Evolutionary conservation across 257 asterid species (phyloP), one percentile per base, ranked within the genome.

Genomic region (Solanum pennellii): DNA sequence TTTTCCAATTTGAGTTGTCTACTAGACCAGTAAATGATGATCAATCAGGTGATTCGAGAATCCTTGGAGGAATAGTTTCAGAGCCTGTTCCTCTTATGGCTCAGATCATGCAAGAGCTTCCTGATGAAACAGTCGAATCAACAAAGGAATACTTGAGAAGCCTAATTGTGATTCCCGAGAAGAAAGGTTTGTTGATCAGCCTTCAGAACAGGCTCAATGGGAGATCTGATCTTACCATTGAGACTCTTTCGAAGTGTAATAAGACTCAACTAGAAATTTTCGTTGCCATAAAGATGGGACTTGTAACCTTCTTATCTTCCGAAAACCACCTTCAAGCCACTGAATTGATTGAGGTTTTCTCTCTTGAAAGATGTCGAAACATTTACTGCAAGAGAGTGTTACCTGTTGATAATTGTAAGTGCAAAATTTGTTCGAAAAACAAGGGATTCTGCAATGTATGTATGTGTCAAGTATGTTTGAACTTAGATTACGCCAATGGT

Each of bases 391-490:
- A 88, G 92, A 93, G 98, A 89, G 5, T 87, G 65, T 89, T 97
- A 72, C 98, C 98, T 1, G 98, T 95, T 42, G 99, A 94, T 8
- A 98, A 97, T 88, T 97, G 98, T 60, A 98, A 94, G 87, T 97
- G 97, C 92, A 93, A 91, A 92, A 92, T 94, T 88, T 97, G 68
- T 90, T 94, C 95, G 0, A 87, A 92, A 0, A 95, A 93, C 59
- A 95, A 91, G 89, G 99, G 98, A 29, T 97, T 97, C 86, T 95
- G 98, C 92, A 94, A 95, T 25, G 98, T 92, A 89, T 97, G 99
- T 92, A 95, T 97, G 99, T 97, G 98, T 83, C 98, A 97, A 5
- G 94, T 97, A 6, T 97, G 99, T 88, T 89, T 94, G 75, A 95
- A 95, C 91, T 95, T 95, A 20, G 99, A 97, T 87, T 94, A 95